Conservation (phyloP, 257 asterid genomes). For the Nicotiana undulata region DNA sequence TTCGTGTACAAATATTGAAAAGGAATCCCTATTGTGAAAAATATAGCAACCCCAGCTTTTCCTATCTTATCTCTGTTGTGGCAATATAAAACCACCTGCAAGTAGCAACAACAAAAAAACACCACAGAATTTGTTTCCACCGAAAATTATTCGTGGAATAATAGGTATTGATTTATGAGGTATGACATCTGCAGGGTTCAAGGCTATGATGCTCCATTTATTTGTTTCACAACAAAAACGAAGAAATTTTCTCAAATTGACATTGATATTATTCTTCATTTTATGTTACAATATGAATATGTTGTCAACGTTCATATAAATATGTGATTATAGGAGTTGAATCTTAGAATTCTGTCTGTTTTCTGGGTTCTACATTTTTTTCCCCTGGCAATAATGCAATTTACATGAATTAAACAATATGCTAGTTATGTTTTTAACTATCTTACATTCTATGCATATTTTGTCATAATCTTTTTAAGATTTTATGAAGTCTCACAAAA, state of each 20-base stretch:
- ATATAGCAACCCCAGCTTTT: not conserved
- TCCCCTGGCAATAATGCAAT: too few species aligned
- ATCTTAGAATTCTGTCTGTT: too few species aligned
- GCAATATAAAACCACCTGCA: not conserved
- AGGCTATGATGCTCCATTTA: not conserved
- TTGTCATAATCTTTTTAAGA: not conserved
- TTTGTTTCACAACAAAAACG: too few species aligned
- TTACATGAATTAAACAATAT: too few species aligned
- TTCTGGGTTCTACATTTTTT: too few species aligned
- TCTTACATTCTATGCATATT: not conserved
- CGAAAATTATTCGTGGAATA: not conserved
- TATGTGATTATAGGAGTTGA: too few species aligned
- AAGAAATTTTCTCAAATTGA: not conserved
- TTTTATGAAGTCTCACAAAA: not conserved
- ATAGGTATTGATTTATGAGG: not conserved
- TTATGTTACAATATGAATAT: not conserved
- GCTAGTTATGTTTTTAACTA: not conserved
- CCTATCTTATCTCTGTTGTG: not conserved
- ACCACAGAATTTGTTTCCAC: not conserved
- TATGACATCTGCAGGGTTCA: not conserved
- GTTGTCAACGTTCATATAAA: not conserved
- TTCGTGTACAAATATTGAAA: too few species aligned
- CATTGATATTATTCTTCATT: not conserved
- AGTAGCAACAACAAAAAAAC: not conserved
- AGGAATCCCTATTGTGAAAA: too few species aligned